A percentile compares a stretch with the other conserved stretches of the same genome.
phyloP scores from a whole-genome alignment of 495 filamentous ascomycete species.

The Hypoxylon crocopeplum region DNA sequence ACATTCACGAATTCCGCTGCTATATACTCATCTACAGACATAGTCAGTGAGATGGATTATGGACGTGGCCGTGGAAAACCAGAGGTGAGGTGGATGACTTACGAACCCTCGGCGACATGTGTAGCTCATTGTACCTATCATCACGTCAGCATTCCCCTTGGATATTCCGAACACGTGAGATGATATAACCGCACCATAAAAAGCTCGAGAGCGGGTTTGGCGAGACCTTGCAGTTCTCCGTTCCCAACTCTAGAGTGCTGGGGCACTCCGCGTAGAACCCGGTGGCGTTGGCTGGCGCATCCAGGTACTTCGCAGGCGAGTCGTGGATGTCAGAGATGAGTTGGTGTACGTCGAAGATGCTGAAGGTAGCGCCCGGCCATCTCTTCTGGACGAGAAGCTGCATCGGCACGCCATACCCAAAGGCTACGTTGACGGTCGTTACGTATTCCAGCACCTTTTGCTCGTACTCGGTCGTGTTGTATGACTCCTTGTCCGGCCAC shows the following conservation, averaged over 20 bases:
- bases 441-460: slow-evolving; percentile 69
- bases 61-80: background rate
- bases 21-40: slow-evolving; percentile 11
- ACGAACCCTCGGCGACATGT: slow-evolving; percentile 63
- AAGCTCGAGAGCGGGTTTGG: slow-evolving; percentile 46
- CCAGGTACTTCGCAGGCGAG: slow-evolving; percentile 64
- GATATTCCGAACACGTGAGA: slow-evolving; percentile 33
- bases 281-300: slow-evolving; percentile 67
- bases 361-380: slow-evolving; percentile 67
- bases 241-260: slow-evolving; percentile 37
- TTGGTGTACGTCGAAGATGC: slow-evolving; percentile 68
- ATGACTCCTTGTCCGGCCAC: slow-evolving; percentile 62
- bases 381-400: slow-evolving; percentile 58
- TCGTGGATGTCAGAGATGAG: slow-evolving; percentile 69
- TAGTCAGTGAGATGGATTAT: background rate
- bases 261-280: slow-evolving; percentile 62
- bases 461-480: slow-evolving; percentile 63
- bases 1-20: slow-evolving; percentile 18
- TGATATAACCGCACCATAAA: slow-evolving; percentile 44
- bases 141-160: slow-evolving; percentile 58
- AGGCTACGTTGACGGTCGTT: slow-evolving; percentile 66
- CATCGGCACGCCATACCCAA: slow-evolving; percentile 64
- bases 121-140: slow-evolving; percentile 65
- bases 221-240: slow-evolving; percentile 40
- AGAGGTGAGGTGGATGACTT: background rate